Evolutionary conservation across 345 rosid species (phyloP), one percentile per base, ranked within the genome.

Genomic region (Eucalyptus grandis): DNA sequence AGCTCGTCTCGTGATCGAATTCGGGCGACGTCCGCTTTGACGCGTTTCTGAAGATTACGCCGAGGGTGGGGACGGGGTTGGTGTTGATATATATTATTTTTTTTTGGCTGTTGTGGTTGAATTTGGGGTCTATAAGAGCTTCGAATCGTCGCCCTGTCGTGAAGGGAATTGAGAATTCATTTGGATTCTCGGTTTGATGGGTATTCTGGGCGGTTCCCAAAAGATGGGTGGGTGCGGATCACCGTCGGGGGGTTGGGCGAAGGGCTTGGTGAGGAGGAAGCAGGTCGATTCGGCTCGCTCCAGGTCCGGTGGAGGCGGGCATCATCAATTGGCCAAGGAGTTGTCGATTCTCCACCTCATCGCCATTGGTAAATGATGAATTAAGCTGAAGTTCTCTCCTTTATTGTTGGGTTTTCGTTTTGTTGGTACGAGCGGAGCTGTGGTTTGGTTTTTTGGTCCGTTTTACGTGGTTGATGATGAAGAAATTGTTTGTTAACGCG

Each of bases 251-350:
- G 93, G 93, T 85, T 54, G 91, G 13, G 89, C 95, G n/a, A 94
- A 90, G 69, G 91, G 94, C 89, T 89, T 96, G 90, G 90, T 93
- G 31, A 93, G 98, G 93, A 94, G 98, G 90, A 96, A 96, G 91
- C 96, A 94, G 91, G 97, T 96, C 89, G 98, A 96, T 92, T 95
- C 96, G 87, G 94, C 90, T 91, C 90, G 91, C 91, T 86, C 77
- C 4, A 90, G 44, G 49, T 88, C 90, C 14, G 90, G 90, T 85
- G 46, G 87, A 15, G 92, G 90, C 80, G 81, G 81, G 11, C 81
- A 69, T 69, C 95, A 91, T 37, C 95, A 94, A 85, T 93, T 96
- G 90, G 97, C 98, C 87, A 95, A 92, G 93, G 95, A 94, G 90
- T 90, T 96, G 87, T 91, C 97, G 43, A 92, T 89, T 43, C 86